Evolutionary conservation across 768 basidiomycete species (phyloP).

Genomic region (Termitomyces sp.): DNA sequence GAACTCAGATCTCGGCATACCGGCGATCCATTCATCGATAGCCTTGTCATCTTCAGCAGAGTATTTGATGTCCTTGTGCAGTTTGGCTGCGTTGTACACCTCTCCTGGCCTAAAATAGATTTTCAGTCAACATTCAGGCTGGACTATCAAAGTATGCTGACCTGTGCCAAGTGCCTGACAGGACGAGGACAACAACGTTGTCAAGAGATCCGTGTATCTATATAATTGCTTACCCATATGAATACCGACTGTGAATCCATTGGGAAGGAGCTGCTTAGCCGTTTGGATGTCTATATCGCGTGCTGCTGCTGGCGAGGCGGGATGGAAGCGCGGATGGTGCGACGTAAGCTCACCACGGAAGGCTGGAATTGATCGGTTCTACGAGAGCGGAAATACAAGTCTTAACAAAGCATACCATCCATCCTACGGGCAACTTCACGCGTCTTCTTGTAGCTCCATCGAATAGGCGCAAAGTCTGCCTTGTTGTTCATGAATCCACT

Average conservation of each 20-base stretch:
- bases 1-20: constrained; percentile 19
- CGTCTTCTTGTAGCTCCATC: constrained; percentile 78
- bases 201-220: not conserved
- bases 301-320: constrained; percentile 56
- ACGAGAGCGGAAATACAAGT: not conserved
- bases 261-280: constrained; percentile 57
- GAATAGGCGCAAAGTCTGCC: constrained; percentile 72
- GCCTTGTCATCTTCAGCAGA: constrained; percentile 65
- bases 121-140: not conserved
- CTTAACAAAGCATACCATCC: constrained; percentile 43
- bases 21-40: constrained; percentile 68
- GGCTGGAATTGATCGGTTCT: constrained; percentile 29
- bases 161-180: constrained; percentile 51
- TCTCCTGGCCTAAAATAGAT: constrained; percentile 41
- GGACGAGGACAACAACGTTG: not conserved
- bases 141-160: constrained; percentile 15
- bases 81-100: constrained; percentile 48
- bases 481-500: constrained; percentile 80
- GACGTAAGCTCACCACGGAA: constrained; percentile 72
- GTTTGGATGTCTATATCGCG: constrained; percentile 67
- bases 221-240: constrained; percentile 52
- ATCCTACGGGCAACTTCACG: constrained; percentile 69
- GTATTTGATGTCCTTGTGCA: constrained; percentile 66
- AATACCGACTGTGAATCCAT: constrained; percentile 63
- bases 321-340: constrained; percentile 75